A percentile compares a stretch with the other conserved stretches of the same genome.
Conservation (phyloP, 805 yeast genomes). For the Saccharomycopsis malanga region DNA sequence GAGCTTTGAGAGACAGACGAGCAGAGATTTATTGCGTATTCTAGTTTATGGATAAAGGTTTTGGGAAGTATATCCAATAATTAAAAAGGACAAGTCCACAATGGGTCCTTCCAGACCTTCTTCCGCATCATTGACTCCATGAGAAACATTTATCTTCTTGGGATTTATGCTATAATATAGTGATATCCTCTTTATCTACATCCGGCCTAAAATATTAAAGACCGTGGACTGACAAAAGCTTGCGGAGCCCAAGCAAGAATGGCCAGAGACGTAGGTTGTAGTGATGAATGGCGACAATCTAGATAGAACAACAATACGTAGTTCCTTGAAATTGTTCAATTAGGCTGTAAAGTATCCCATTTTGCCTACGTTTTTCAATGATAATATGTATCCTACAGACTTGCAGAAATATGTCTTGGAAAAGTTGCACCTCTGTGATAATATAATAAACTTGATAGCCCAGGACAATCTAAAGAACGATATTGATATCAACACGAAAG, state of each 20-base stretch:
- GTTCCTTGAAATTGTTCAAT: conserved; percentile 51
- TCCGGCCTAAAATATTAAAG: conserved; percentile 21
- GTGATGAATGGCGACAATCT: conserved; percentile 61
- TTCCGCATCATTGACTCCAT: conserved; percentile 76
- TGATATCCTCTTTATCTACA: conserved; percentile 46
- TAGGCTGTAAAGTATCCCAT: conserved; percentile 68
- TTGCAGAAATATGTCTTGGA: conserved; percentile 56
- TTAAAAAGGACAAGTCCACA: conserved; percentile 70
- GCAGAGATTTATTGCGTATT: conserved; percentile 27
- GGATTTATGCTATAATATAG: conserved; percentile 59
- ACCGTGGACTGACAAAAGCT: conserved; percentile 21
- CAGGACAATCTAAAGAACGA: conserved; percentile 19
- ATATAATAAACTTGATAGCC: conserved; percentile 27
- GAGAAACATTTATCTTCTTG: conserved; percentile 54
- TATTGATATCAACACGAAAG: conserved; percentile 10
- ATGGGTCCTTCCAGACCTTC: conserved; percentile 85
- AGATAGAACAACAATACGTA: conserved; percentile 38
- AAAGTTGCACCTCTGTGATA: conserved; percentile 33
- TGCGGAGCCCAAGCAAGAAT: conserved; percentile 28
- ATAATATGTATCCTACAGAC: conserved; percentile 49
- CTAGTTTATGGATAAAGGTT: conserved; percentile 56
- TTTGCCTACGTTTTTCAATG: conserved; percentile 50
- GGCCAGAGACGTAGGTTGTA: conserved; percentile 57
- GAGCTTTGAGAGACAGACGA: too few species aligned
- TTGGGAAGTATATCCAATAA: conserved; percentile 61